phyloP scores from a whole-genome alignment of 305 asterid species.

The Fraxinus sp. region DNA sequence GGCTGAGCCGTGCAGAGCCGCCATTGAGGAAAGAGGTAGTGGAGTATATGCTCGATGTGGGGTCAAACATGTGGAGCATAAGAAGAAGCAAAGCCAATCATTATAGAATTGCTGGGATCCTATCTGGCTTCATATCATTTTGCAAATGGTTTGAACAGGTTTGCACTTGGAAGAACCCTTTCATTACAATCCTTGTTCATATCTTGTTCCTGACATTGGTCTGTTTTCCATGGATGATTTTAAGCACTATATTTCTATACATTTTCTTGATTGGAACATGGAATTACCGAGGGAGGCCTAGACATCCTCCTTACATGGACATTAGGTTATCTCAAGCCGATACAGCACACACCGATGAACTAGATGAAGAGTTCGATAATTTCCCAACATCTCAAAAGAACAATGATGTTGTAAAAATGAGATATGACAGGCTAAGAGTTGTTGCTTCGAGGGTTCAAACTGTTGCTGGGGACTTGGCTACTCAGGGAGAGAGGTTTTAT shows the following conservation, averaged over 20 bases:
- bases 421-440: slow-evolving; percentile 71
- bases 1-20: slow-evolving; percentile 76
- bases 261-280: slow-evolving; percentile 55
- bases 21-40: slow-evolving; percentile 74
- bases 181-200: slow-evolving; percentile 50
- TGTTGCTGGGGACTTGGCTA: slow-evolving; percentile 70
- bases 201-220: slow-evolving; percentile 46
- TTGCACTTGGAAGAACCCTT: slow-evolving; percentile 57
- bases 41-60: slow-evolving; percentile 86
- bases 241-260: slow-evolving; percentile 45
- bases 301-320: slow-evolving; percentile 84
- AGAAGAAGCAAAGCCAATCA: slow-evolving; percentile 82
- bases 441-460: slow-evolving; percentile 72
- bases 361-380: slow-evolving; percentile 81
- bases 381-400: slow-evolving; percentile 60
- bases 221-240: slow-evolving; percentile 55
- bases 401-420: slow-evolving; percentile 47
- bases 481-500: slow-evolving; percentile 73
- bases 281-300: slow-evolving; percentile 65
- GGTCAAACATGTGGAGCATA: slow-evolving; percentile 83
- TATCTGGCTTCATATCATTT: slow-evolving; percentile 38
- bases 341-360: slow-evolving; percentile 47
- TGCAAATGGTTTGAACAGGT: slow-evolving; percentile 47
- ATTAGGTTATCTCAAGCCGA: slow-evolving; percentile 70
- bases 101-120: slow-evolving; percentile 45